Conservation (phyloP, 2,329 filamentous ascomycete species). For the Claviceps pazoutovae region DNA sequence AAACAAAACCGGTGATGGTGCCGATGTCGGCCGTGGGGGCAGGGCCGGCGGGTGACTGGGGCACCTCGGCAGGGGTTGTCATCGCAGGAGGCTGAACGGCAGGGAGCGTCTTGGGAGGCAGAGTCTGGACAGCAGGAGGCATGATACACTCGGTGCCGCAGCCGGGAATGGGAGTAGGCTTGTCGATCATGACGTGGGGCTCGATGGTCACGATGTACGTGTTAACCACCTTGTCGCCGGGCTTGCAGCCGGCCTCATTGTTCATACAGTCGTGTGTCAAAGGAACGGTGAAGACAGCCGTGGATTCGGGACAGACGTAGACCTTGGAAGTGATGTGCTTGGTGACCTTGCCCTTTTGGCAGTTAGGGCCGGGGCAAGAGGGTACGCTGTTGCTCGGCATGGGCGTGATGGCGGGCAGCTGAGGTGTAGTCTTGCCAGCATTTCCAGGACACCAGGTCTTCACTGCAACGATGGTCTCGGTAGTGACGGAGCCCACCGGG, state of each 20-base stretch:
- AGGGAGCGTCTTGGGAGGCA: slow-evolving; percentile 1
- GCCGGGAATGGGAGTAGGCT: slow-evolving; percentile 13
- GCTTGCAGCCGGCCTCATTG: slow-evolving; percentile 14
- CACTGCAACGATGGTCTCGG: slow-evolving; percentile 13
- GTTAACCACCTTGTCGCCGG: slow-evolving; percentile 13
- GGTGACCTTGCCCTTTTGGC: slow-evolving; percentile 10
- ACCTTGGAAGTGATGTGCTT: slow-evolving; percentile 14
- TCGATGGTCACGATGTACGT: slow-evolving; percentile 12
- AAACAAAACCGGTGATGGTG: background rate
- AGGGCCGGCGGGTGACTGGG: background rate
- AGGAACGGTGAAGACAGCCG: slow-evolving; percentile 16
- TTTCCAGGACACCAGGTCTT: slow-evolving; percentile 24
- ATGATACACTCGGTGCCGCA: slow-evolving; percentile 6
- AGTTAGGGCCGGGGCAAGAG: slow-evolving; percentile 36
- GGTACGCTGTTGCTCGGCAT: slow-evolving; percentile 33
- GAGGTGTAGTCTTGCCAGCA: background rate
- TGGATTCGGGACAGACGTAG: slow-evolving; percentile 12
- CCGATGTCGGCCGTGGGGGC: background rate
- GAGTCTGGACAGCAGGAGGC: slow-evolving; percentile 8
- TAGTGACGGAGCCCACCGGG: slow-evolving; percentile 17
- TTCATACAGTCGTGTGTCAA: slow-evolving; percentile 15
- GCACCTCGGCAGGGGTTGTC: background rate
- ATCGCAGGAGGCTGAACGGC: background rate
- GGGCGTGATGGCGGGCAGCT: slow-evolving; percentile 1
- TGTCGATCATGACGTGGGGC: slow-evolving; percentile 12